Conservation (phyloP, 2,329 filamentous ascomycete genomes). For the Orbilia brochopaga region DNA sequence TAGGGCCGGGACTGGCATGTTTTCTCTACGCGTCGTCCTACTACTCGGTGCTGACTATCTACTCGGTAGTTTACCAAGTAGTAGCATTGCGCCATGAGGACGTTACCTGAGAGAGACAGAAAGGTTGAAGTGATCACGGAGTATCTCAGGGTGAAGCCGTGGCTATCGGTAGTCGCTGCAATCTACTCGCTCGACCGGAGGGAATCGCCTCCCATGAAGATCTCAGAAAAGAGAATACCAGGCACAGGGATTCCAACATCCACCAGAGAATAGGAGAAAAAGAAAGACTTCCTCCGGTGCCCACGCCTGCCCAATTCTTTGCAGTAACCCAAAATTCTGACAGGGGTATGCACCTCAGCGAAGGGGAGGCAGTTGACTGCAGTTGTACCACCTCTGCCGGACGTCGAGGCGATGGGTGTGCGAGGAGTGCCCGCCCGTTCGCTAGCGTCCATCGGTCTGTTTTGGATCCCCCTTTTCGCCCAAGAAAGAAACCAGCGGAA, state of each 20-base stretch:
- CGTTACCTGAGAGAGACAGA: conserved; percentile 26
- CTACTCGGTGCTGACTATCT: too few relatives aligned
- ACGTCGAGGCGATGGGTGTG: conserved; percentile 40
- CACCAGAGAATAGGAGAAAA: too few relatives aligned
- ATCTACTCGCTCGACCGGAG: conserved; percentile 28
- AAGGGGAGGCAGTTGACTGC: conserved; percentile 42
- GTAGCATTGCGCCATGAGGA: conserved; percentile 50
- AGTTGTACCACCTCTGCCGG: conserved; percentile 48
- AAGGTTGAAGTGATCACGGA: background rate
- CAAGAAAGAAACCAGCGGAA: too few relatives aligned
- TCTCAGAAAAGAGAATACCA: conserved; percentile 27
- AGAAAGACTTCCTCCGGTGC: conserved; percentile 26
- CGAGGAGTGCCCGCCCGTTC: conserved; percentile 35
- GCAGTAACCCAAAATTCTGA: conserved; percentile 47
- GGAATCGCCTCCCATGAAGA: conserved; percentile 24
- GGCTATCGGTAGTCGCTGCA: conserved; percentile 29
- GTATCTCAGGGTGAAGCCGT: conserved; percentile 33
- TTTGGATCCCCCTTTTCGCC: conserved; percentile 51
- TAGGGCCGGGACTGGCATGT: conserved; percentile 20
- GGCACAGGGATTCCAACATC: too few relatives aligned
- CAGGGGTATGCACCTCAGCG: conserved; percentile 50
- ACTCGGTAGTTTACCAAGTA: too few relatives aligned
- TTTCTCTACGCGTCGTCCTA: conserved; percentile 20
- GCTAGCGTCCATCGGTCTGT: conserved; percentile 51
- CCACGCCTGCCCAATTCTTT: conserved; percentile 52